Base-by-base conservation (phyloP, 345 rosid genomes). In the Lumnitzera racemosa region DNA sequence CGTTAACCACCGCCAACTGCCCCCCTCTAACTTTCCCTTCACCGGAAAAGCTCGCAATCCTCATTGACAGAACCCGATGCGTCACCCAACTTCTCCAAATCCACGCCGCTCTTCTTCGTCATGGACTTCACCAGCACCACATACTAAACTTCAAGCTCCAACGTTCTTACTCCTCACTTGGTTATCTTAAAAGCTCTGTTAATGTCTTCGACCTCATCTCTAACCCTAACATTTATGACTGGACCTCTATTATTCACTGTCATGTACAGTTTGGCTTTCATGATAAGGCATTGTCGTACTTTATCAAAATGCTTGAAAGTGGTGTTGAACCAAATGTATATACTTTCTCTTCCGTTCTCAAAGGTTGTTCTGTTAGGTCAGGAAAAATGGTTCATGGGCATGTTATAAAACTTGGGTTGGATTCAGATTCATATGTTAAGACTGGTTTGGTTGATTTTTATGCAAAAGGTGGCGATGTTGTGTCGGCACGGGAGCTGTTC, bases 141-240 rank as follows among this genome's bases (percentile, higher is more conserved):
- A 66, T 80, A 61, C 70, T 87, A 56, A 84, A 72, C 65, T 86
- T 91, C 75, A 85, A 85, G 78, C 98, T 91, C 57, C 95, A 80
- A 53, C 90, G 95, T 48, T 79, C 95, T 36, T 91, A 87, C 77
- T 83, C 95, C 65, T 82, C 86, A 17, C 70, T 67, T 52, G 78
- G 81, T 57, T 70, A 67, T 65, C 78, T 83, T 46, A 73, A 63
- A 69, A 67, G 64, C 67, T 80, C 89, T 9, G 57, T 89, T 54
- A 12, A 73, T 41, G 74, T 91, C 20, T 86, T 91, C 69, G 59
- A 81, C 58, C 74, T 75, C 50, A 81, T 74, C 53, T 71, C 24
- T 3, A 54, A 73, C 36, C 91, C 84, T 11, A 74, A 80, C 53
- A 71, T 85, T 67, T 91, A 68, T 70, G 71, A 84, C 15, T 89